A percentile compares a stretch with the other conserved stretches of the same genome.
Conservation (phyloP, 2,329 filamentous ascomycete species). For the Falciphora oryzae region DNA sequence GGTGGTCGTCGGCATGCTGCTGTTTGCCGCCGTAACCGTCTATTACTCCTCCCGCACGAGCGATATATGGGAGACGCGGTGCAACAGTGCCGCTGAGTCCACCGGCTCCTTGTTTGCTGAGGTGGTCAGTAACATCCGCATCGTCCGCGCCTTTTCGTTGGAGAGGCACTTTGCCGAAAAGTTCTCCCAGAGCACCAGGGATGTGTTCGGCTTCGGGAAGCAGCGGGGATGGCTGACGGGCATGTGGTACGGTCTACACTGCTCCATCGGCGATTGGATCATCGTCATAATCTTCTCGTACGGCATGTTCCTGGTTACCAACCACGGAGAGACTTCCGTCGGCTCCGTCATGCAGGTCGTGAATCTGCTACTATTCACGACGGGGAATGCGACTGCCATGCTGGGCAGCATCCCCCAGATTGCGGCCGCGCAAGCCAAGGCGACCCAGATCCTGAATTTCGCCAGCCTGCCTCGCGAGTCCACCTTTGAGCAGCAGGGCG, state of each 20-base stretch:
- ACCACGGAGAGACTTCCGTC: conserved; percentile 38
- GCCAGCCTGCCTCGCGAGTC: conserved; percentile 48
- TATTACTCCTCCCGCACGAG: conserved; percentile 60
- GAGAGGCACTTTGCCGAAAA: conserved; percentile 66
- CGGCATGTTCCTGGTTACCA: conserved; percentile 58
- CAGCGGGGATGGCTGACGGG: conserved; percentile 63
- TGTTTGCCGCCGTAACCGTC: conserved; percentile 66
- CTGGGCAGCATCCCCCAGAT: conserved; percentile 76
- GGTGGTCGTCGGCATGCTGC: conserved; percentile 63
- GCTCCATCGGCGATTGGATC: conserved; percentile 65
- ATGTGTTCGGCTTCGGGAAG: conserved; percentile 55
- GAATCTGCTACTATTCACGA: conserved; percentile 76
- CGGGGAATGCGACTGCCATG: conserved; percentile 65
- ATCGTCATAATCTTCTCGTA: conserved; percentile 82
- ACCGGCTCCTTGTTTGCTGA: conserved; percentile 64
- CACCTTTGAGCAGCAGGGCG: conserved; percentile 53
- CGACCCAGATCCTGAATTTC: conserved; percentile 65
- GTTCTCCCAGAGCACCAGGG: conserved; percentile 45
- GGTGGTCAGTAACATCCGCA: conserved; percentile 71
- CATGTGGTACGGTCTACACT: conserved; percentile 69
- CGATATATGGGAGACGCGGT: conserved; percentile 64
- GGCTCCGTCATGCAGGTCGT: conserved; percentile 66
- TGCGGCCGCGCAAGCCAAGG: conserved; percentile 65
- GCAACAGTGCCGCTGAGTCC: conserved; percentile 56
- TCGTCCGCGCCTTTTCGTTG: conserved; percentile 68